Conservation (phyloP, 1,284 basidiomycete genomes). For the Nidula niveotomentosa region DNA sequence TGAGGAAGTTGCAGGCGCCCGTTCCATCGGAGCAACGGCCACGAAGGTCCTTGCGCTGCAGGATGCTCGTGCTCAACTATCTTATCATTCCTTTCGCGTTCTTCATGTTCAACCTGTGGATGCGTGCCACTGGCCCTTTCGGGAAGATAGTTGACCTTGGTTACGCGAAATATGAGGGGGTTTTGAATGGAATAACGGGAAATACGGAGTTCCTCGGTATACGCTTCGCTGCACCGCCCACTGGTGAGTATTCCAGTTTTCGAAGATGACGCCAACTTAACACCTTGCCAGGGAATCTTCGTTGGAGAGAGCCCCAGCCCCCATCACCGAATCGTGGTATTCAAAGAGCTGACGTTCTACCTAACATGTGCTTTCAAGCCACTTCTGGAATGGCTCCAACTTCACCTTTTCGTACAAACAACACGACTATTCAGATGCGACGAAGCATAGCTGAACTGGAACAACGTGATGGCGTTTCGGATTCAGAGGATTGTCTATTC, state of each 20-base stretch:
- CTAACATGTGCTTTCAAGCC: slow-evolving; percentile 25
- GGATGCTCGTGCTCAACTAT: too few relatives aligned
- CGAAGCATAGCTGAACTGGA: slow-evolving; percentile 8
- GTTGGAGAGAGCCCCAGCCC: slow-evolving; percentile 30
- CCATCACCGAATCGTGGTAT: slow-evolving; percentile 26
- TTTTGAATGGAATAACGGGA: slow-evolving; percentile 24
- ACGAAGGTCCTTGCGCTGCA: too few relatives aligned
- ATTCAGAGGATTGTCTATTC: slow-evolving; percentile 40
- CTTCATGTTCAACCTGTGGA: too few relatives aligned
- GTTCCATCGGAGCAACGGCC: too few relatives aligned
- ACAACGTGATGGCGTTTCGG: slow-evolving; percentile 1
- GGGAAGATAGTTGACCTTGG: slow-evolving; percentile 32
- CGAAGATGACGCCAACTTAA: background rate
- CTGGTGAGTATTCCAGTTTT: slow-evolving; percentile 18
- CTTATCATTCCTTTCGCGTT: too few relatives aligned
- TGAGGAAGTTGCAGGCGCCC: too few relatives aligned
- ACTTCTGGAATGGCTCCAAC: slow-evolving; percentile 13
- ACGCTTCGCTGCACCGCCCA: slow-evolving; percentile 40
- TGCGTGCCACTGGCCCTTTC: background rate
- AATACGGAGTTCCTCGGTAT: slow-evolving; percentile 37
- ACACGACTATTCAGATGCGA: background rate
- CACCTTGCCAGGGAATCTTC: slow-evolving; percentile 17
- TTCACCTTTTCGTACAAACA: slow-evolving; percentile 17
- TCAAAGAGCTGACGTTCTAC: slow-evolving; percentile 27
- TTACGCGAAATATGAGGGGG: slow-evolving; percentile 36